These are phyloP conservation scores for Salvia miltiorrhiza DNA, from an alignment of 257 asterid genomes.

Conservation along the genomic window DNA sequence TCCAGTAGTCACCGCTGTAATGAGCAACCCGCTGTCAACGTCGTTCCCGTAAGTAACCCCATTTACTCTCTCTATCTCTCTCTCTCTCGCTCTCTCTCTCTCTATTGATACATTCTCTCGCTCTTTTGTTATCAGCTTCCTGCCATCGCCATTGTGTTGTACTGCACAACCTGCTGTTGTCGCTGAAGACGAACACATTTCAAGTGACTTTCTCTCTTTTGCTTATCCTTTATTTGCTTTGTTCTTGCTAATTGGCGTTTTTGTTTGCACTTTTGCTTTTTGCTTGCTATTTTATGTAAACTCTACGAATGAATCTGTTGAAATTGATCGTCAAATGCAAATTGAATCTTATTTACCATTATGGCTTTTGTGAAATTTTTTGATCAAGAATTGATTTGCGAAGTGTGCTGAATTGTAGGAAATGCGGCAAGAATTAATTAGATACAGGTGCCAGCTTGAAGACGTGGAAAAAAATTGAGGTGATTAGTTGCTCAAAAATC, in stretches of 20 bases:
- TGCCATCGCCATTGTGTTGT: too few relatives aligned
- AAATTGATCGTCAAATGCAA: constrained; percentile 32
- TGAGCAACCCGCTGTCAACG: too few relatives aligned
- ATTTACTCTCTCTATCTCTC: too few relatives aligned
- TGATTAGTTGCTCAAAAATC: constrained; percentile 3
- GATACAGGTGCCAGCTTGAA: constrained; percentile 59
- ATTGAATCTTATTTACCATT: background rate
- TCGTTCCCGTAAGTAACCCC: too few relatives aligned
- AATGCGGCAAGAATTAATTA: constrained; percentile 60
- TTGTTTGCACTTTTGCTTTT: constrained; percentile 28
- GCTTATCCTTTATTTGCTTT: constrained; percentile 13
- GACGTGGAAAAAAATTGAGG: constrained; percentile 73
- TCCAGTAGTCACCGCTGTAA: too few relatives aligned
- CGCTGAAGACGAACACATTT: constrained; percentile 29
- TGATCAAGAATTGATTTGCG: background rate
- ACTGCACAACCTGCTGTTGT: too few relatives aligned
- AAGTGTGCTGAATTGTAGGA: constrained; percentile 44
- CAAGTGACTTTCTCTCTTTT: constrained; percentile 33
- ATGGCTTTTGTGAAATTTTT: background rate
- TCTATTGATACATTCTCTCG: too few relatives aligned
- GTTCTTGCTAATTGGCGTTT: background rate
- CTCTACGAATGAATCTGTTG: constrained; percentile 38
- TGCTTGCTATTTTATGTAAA: constrained; percentile 24
- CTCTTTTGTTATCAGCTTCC: too few relatives aligned
- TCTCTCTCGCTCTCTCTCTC: too few relatives aligned